phyloP scores from a whole-genome alignment of 208 protist species.

The Trypanosoma caninum region DNA sequence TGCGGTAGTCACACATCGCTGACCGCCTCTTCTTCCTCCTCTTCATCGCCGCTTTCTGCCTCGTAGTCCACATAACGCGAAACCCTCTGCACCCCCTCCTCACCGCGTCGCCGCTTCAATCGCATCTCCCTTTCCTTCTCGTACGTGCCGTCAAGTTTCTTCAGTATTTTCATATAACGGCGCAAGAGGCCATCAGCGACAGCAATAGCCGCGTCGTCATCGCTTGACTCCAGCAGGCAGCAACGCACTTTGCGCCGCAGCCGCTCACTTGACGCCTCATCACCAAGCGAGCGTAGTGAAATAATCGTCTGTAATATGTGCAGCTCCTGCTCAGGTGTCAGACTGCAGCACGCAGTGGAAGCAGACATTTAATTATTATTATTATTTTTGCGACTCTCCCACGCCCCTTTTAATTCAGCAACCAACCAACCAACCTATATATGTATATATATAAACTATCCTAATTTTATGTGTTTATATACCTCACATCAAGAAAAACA shows the following conservation, averaged over 20 bases:
- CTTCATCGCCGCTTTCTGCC: conserved; percentile 51
- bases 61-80: conserved; percentile 58
- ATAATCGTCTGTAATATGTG: conserved; percentile 58
- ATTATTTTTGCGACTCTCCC: background rate
- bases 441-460: conserved; percentile 6
- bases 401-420: background rate
- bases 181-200: conserved; percentile 48
- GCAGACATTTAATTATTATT: background rate
- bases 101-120: conserved; percentile 44
- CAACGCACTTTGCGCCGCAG: conserved; percentile 50
- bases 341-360: background rate
- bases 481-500: background rate
- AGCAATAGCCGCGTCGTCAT: conserved; percentile 38
- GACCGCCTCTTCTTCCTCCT: conserved; percentile 29
- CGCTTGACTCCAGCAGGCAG: conserved; percentile 35
- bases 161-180: conserved; percentile 34
- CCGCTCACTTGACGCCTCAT: conserved; percentile 46
- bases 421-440: background rate
- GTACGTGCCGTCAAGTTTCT: conserved; percentile 65
- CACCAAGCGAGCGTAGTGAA: conserved; percentile 43
- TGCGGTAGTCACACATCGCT: background rate
- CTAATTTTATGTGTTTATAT: background rate
- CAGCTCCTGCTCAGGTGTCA: conserved; percentile 58
- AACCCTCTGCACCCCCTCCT: conserved; percentile 28
- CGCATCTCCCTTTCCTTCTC: conserved; percentile 47